Evolutionary conservation across 306 rosid genomes (phyloP), one percentile per base, ranked within the genome.

Genomic region (Vigna nakashimae): DNA sequence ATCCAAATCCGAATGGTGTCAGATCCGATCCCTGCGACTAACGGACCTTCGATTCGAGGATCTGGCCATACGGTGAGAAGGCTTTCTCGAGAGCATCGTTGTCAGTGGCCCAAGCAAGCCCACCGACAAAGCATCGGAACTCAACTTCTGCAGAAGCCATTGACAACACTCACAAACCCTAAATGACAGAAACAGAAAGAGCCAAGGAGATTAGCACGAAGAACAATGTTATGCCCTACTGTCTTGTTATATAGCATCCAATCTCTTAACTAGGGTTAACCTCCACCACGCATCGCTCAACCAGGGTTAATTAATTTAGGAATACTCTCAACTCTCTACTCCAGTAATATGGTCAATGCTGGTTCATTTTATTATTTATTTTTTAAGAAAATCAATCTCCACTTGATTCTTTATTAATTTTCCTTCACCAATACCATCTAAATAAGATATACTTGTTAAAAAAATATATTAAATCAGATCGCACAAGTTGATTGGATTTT

Each of bases 101-200:
- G 71, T 95, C 99, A 84, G 99, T 95, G 92, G 99, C 98, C 99
- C 99, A 95, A 0, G 99, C 99, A 8, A 95, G 97, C 86, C 99
- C 98, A 43, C 98, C 99, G 71, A 95, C 98, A 24, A 95, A 95
- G 89, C 98, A 92, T 10, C 99, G 69, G 87, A 1, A 95, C 78
- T 95, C 99, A 65, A 83, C 26, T 10, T 90, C 97, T 1, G 89
- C 83, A 0, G 97, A 79, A 38, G 92, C 88, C 98, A 95, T 94
- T 3, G 57, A 6, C 50, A 45, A 45, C 14, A 45, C 13, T 10
- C 14, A 45, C 4, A 4, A 79, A 86, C 55, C 68, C 79, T 38
- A 52, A 0, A 57, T 52, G 63, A 40, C 22, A 74, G 2, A 40
- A 15, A 40, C 0, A 7, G n/a, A 36, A 13, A 6, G 36, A 0